Evolutionary conservation across 2,329 filamentous ascomycete species (phyloP).

Genomic region (Zelopaecilomyces penicillatus): DNA sequence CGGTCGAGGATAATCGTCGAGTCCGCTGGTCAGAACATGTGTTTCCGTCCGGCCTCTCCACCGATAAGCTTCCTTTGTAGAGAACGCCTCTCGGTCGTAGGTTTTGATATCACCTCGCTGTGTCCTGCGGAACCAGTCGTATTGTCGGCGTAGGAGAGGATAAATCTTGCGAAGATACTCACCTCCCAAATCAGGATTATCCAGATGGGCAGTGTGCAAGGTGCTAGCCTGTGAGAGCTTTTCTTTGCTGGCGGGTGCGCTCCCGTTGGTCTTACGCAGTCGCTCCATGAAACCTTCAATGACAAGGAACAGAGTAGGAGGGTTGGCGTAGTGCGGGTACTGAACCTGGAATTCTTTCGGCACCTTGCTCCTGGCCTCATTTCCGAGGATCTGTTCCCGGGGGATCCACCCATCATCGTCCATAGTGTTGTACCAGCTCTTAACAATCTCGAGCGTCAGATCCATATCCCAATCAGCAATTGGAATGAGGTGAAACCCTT

Average conservation of each 20-base stretch:
- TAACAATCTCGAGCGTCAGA: slow-evolving; percentile 75
- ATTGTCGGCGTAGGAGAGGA: slow-evolving; percentile 80
- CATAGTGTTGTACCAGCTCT: slow-evolving; percentile 94
- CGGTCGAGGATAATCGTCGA: slow-evolving; percentile 92
- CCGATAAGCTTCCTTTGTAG: slow-evolving; percentile 83
- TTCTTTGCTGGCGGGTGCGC: slow-evolving; percentile 33
- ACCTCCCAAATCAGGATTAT: slow-evolving; percentile 58
- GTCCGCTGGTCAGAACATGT: slow-evolving; percentile 84
- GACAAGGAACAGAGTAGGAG: slow-evolving; percentile 86
- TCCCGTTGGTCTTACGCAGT: slow-evolving; percentile 50
- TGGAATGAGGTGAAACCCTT: slow-evolving; percentile 89
- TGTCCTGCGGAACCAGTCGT: slow-evolving; percentile 89
- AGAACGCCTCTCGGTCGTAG: slow-evolving; percentile 85
- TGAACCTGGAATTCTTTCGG: slow-evolving; percentile 88
- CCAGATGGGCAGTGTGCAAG: slow-evolving; percentile 55
- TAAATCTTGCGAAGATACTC: slow-evolving; percentile 71
- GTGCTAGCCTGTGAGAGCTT: slow-evolving; percentile 33
- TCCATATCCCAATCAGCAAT: slow-evolving; percentile 93
- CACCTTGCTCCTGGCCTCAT: slow-evolving; percentile 90
- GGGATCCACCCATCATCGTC: slow-evolving; percentile 97
- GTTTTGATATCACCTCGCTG: slow-evolving; percentile 83
- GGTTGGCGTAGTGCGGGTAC: slow-evolving; percentile 96
- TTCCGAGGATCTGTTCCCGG: slow-evolving; percentile 87
- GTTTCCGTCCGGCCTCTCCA: slow-evolving; percentile 85
- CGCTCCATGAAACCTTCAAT: slow-evolving; percentile 78